These are phyloP conservation scores for Cerioporus squamosus DNA, from an alignment of 1,284 basidiomycete species.

Conservation along the genomic window DNA sequence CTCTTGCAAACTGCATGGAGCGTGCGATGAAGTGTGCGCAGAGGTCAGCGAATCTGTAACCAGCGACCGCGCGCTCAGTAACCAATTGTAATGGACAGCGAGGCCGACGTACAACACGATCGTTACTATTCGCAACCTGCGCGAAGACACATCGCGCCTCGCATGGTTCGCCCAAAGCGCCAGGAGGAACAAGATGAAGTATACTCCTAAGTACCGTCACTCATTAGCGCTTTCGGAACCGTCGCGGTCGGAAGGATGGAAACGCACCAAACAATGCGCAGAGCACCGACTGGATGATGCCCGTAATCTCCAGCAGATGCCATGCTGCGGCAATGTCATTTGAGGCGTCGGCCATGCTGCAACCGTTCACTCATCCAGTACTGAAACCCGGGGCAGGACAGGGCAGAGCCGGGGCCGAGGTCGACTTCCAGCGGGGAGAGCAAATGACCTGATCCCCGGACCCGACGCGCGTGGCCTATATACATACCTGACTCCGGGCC, in stretches of 20 bases:
- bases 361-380: too few relatives aligned
- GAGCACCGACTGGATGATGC: conserved; percentile 1
- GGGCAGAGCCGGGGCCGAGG: too few relatives aligned
- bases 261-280: conserved; percentile 7
- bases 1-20: conserved; percentile 20
- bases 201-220: background rate
- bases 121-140: conserved; percentile 4
- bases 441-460: too few relatives aligned
- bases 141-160: background rate
- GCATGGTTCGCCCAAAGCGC: conserved; percentile 8
- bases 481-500: too few relatives aligned
- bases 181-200: conserved; percentile 6
- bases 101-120: conserved; percentile 13
- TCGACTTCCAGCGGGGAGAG: too few relatives aligned
- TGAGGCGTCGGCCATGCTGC: too few relatives aligned
- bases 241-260: too few relatives aligned
- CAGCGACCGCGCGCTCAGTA: too few relatives aligned
- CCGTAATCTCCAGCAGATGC: conserved; percentile 9
- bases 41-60: conserved; percentile 20
- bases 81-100: too few relatives aligned
- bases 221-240: too few relatives aligned
- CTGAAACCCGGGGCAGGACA: too few relatives aligned
- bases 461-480: too few relatives aligned
- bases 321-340: background rate
- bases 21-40: conserved; percentile 24